phyloP scores from a whole-genome alignment of 2,329 filamentous ascomycete species.

The Daldinia sp. region DNA sequence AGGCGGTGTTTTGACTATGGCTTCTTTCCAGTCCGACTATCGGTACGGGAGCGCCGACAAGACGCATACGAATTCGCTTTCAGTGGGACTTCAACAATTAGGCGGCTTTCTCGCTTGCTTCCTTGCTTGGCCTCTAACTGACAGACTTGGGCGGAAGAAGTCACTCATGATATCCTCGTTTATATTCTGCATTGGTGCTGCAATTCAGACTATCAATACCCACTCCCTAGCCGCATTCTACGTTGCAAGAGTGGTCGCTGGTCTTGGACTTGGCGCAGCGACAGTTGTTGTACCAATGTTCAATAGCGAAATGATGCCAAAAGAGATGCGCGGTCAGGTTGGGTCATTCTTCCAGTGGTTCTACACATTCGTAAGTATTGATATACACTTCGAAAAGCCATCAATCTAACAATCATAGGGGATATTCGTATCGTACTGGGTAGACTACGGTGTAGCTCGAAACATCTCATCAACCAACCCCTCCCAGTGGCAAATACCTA shows the following conservation, averaged over 20 bases:
- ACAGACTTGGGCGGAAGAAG: conserved; percentile 49
- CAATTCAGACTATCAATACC: conserved; percentile 58
- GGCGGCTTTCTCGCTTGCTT: conserved; percentile 53
- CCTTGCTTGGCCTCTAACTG: conserved; percentile 51
- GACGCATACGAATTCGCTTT: conserved; percentile 49
- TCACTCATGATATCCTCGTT: conserved; percentile 55
- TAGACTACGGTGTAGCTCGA: conserved; percentile 61
- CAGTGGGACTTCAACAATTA: conserved; percentile 51
- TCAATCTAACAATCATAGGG: conserved; percentile 49
- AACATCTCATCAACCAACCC: conserved; percentile 51
- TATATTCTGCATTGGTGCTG: conserved; percentile 58
- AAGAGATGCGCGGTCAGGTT: conserved; percentile 60
- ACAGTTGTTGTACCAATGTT: conserved; percentile 58
- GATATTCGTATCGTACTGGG: conserved; percentile 65
- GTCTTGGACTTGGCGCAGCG: conserved; percentile 50
- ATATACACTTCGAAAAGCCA: not conserved
- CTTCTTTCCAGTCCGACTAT: conserved; percentile 50
- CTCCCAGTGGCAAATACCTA: conserved; percentile 67
- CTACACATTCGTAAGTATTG: conserved; percentile 51
- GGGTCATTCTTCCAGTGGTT: conserved; percentile 66
- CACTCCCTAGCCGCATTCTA: conserved; percentile 55
- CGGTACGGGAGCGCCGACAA: conserved; percentile 43
- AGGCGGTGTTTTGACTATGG: conserved; percentile 52
- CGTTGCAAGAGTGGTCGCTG: conserved; percentile 50
- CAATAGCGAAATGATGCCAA: conserved; percentile 56